A percentile compares a stretch with the other conserved stretches of the same genome.
Conservation (phyloP, 2,329 filamentous ascomycete genomes). For the Xylariaceae sp. region DNA sequence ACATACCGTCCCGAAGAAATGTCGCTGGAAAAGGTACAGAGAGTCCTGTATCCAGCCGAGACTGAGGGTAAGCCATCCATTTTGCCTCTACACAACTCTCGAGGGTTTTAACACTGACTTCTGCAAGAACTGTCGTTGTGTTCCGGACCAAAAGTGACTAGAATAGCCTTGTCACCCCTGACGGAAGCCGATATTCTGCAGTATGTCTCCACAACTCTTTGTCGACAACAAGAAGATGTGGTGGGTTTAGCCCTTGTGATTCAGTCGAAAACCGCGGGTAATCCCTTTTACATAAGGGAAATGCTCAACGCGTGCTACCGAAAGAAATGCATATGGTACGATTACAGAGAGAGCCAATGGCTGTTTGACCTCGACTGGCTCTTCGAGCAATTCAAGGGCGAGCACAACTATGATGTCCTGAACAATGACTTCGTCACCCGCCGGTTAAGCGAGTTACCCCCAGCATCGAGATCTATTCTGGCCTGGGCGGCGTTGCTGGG, state of each 20-base stretch:
- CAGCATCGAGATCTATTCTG: conserved; percentile 67
- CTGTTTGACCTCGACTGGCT: conserved; percentile 77
- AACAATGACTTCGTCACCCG: conserved; percentile 77
- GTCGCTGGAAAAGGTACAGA: conserved; percentile 45
- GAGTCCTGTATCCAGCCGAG: conserved; percentile 46
- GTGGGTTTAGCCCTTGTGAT: conserved; percentile 74
- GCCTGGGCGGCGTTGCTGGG: conserved; percentile 83
- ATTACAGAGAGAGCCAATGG: conserved; percentile 77
- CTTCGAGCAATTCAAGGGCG: conserved; percentile 75
- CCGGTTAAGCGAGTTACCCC: conserved; percentile 67
- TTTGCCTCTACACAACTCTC: background rate
- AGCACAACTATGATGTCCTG: conserved; percentile 70
- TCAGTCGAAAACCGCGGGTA: conserved; percentile 81
- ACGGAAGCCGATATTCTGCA: conserved; percentile 71
- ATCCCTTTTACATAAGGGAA: conserved; percentile 85
- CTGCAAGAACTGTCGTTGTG: conserved; percentile 34
- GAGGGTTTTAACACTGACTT: conserved; percentile 7
- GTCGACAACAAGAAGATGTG: conserved; percentile 63
- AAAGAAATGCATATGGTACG: conserved; percentile 85
- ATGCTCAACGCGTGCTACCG: conserved; percentile 83
- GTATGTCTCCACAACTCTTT: conserved; percentile 77
- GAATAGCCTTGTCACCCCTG: conserved; percentile 65
- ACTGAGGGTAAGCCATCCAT: conserved; percentile 36
- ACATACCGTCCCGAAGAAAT: conserved; percentile 66
- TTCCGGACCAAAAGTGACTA: conserved; percentile 54